Base-by-base conservation (phyloP, 257 asterid species). In the Haberlea rhodopensis region DNA sequence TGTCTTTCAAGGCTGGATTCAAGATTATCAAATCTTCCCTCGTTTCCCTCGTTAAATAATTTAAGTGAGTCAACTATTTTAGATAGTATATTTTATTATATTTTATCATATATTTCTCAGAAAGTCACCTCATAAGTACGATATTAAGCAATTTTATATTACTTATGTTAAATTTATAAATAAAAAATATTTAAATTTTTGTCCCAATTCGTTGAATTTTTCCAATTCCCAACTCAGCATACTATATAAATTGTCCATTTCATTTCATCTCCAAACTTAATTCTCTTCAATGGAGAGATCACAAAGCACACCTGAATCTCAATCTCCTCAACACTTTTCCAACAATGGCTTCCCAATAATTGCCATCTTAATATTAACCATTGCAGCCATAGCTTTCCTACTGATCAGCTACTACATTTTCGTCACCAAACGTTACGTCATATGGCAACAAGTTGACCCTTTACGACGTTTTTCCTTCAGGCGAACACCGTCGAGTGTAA, bases 371-470 rank as follows among this genome's bases (percentile, higher is more conserved):
- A 67, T 84, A 8, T 18, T 90, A 34, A 95, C 95, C 67, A 87
- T 90, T 70, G 71, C 82, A 57, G 89, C 91, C 9, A 81, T 86
- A 0, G 80, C 84, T 32, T 82, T 88, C 65, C 29, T 88, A 4
- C 75, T 90, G 0, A 68, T 90, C 67, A 82, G 87, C 75, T 90
- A 87, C 79, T 84, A 85, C 62, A 75, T 87, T 61, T 86, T 85
- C 48, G 83, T 81, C 65, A 79, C 90, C 57, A 82, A 80, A 22
- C 83, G 95, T 81, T 87, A 88, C 75, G 84, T 88, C 79, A 70
- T 80, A 62, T 87, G 90, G 92, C 90, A 84, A 34, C 85, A 80
- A 5, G 25, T 75, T 45, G 89, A 83, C 74, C 96, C 88, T 0
- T 59, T 87, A 65, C 67, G 89, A 31, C 89, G 82, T 8, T 84